Percentiles rank a stretch among this genome's conserved stretches.
Evolutionary conservation across 257 asterid genomes (phyloP).

Genomic region (Asclepias syriaca): DNA sequence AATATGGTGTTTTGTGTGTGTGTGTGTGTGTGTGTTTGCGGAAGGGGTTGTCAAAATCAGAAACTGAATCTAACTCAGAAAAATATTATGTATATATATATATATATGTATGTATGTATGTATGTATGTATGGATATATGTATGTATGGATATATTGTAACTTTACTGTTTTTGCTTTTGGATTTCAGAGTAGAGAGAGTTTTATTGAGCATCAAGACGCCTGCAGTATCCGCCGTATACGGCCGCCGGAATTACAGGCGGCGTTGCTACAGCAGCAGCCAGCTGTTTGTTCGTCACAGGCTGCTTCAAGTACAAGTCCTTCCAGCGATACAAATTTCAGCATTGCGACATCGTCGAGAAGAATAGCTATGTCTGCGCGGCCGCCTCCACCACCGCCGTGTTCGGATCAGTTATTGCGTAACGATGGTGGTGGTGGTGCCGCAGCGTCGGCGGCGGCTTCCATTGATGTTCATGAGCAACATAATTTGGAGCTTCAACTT

Average conservation of each 20-base stretch:
- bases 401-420: constrained; percentile 7
- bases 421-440: not conserved
- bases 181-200: constrained; percentile 42
- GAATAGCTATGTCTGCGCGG: constrained; percentile 9
- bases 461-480: constrained; percentile 5
- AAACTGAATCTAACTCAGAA: constrained; percentile 21
- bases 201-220: constrained; percentile 47
- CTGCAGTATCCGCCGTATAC: constrained; percentile 30
- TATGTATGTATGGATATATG: too few species aligned
- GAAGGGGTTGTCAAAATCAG: not conserved
- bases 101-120: too few species aligned
- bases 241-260: constrained; percentile 34
- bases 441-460: too few species aligned
- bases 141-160: too few species aligned
- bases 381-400: constrained; percentile 5
- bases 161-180: constrained; percentile 23
- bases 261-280: constrained; percentile 26
- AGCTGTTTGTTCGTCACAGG: constrained; percentile 36
- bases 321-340: constrained; percentile 33
- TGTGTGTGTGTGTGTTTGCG: too few species aligned
- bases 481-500: constrained; percentile 61
- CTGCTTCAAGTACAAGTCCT: constrained; percentile 56
- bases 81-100: constrained; percentile 2
- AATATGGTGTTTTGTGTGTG: not conserved
- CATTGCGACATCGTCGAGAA: constrained; percentile 17